These are phyloP conservation scores for Penicillium taxi DNA, from an alignment of 495 filamentous ascomycete species.

Conservation along the genomic window DNA sequence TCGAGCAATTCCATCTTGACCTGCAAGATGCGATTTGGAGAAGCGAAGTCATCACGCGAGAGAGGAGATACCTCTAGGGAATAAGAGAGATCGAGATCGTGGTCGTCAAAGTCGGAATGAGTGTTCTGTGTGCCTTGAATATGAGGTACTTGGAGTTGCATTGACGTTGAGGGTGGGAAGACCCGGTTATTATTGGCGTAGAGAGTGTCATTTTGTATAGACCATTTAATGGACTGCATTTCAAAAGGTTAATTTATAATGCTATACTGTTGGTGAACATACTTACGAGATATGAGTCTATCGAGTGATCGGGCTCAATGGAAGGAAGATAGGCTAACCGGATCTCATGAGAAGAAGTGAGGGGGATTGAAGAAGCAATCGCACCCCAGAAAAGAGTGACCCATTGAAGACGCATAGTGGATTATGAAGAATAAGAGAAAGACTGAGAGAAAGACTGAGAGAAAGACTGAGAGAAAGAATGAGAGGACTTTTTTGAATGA, in stretches of 20 bases:
- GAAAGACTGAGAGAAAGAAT: constrained; percentile 1
- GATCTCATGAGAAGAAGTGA: constrained; percentile 16
- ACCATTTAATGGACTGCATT: constrained; percentile 31
- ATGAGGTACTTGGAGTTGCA: constrained; percentile 25
- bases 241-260: background rate
- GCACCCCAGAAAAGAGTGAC: constrained; percentile 9
- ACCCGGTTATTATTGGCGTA: constrained; percentile 37
- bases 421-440: background rate
- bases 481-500: background rate
- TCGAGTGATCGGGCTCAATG: constrained; percentile 7
- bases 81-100: constrained; percentile 20
- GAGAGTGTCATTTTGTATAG: constrained; percentile 31
- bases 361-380: constrained; percentile 12
- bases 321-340: constrained; percentile 21
- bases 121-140: constrained; percentile 9
- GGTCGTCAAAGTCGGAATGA: background rate
- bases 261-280: background rate
- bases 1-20: constrained; percentile 23
- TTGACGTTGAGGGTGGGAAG: constrained; percentile 32
- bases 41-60: constrained; percentile 10
- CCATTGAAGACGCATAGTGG: constrained; percentile 18
- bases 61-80: constrained; percentile 22
- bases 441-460: background rate
- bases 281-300: constrained; percentile 21
- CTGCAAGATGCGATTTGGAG: constrained; percentile 16